A percentile compares a stretch with the other conserved stretches of the same genome.
Evolutionary conservation across 768 basidiomycete species (phyloP).

Genomic region (Serendipita sp.): DNA sequence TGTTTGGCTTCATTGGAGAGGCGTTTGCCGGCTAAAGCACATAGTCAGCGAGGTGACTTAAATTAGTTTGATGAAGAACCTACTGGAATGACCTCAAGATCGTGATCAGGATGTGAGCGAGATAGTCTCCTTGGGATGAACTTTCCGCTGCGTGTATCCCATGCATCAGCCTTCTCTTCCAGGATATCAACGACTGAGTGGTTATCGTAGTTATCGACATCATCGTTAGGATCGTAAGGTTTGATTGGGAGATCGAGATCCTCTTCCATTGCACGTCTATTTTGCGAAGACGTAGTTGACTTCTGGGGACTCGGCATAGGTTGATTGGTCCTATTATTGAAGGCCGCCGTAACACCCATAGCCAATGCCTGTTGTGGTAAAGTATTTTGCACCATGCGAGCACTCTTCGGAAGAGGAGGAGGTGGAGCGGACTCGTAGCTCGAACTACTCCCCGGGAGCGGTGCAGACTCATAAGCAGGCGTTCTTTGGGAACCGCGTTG

Average conservation of each 20-base stretch:
- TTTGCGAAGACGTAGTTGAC: background rate
- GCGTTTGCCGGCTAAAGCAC: background rate
- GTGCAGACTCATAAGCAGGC: background rate
- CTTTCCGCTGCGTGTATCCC: background rate
- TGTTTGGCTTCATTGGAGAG: background rate
- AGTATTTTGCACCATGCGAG: background rate
- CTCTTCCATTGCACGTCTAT: background rate
- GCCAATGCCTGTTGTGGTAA: background rate
- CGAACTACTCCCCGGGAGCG: background rate
- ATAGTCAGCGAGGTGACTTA: background rate
- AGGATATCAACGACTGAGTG: background rate
- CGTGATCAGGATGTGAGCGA: background rate
- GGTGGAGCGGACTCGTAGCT: background rate
- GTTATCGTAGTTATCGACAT: background rate
- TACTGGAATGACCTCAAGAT: background rate
- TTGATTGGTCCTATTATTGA: background rate
- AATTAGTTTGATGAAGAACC: background rate
- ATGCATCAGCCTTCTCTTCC: background rate
- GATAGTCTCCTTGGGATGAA: background rate
- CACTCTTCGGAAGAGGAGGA: constrained; percentile 1
- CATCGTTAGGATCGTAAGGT: background rate
- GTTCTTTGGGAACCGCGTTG: background rate
- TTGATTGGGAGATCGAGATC: background rate
- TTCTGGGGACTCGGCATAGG: background rate
- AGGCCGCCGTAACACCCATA: background rate